These are phyloP conservation scores for Alternaria tenuissima DNA, from an alignment of 2,329 filamentous ascomycete species.

Conservation along the genomic window DNA sequence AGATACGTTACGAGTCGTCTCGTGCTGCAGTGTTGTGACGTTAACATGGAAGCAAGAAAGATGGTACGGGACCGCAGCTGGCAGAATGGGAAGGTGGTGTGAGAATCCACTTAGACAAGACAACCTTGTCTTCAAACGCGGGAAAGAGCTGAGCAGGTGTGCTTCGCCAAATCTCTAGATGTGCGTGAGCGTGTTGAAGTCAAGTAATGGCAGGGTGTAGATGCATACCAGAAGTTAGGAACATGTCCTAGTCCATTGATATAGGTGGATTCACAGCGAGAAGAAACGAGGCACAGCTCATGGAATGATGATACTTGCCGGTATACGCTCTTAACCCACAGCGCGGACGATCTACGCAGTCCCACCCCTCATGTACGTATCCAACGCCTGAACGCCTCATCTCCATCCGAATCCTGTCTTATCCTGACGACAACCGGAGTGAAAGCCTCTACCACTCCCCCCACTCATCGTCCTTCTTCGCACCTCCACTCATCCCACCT, in stretches of 20 bases:
- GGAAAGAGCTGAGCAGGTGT: background rate
- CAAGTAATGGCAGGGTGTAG: background rate
- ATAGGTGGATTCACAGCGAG: background rate
- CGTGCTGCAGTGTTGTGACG: background rate
- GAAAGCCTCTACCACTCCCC: constrained; percentile 58
- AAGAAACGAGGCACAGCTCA: background rate
- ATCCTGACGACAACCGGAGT: background rate
- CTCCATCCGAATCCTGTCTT: background rate
- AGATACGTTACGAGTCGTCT: too few relatives aligned
- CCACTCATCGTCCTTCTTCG: constrained; percentile 66
- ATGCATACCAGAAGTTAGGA: background rate
- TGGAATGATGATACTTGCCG: background rate
- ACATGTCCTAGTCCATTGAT: background rate
- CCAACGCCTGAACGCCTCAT: constrained; percentile 12
- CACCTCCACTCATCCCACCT: constrained; percentile 26
- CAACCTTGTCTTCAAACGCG: background rate
- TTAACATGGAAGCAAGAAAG: background rate
- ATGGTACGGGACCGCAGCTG: background rate
- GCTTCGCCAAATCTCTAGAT: background rate
- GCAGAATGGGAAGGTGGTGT: background rate
- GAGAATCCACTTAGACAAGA: background rate
- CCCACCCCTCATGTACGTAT: constrained; percentile 1
- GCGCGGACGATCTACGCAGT: background rate
- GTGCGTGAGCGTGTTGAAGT: background rate
- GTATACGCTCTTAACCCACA: constrained; percentile 1